Base-by-base conservation (phyloP, 1,284 basidiomycete species). In the Cutaneotrichosporon mucoides region DNA sequence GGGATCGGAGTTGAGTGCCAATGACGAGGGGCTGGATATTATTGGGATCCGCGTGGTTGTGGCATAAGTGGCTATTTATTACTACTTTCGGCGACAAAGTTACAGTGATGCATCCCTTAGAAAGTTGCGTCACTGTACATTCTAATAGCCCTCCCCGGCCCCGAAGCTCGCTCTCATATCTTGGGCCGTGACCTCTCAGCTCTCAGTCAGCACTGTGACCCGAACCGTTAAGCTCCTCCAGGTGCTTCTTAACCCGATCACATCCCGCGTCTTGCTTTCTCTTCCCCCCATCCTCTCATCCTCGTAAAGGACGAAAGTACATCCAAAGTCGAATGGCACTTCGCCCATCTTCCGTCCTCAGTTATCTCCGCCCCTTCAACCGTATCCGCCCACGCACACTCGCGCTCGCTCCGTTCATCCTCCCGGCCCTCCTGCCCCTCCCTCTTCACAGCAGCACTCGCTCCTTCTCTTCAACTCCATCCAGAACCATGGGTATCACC, bases 401-500 rank as follows among this genome's bases (percentile, higher is more conserved):
- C 45, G 37, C 53, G 6, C n/a, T 47, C 37, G 42, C 37, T 7
- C 34, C 53, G 7, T 6, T 41, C 15, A 35, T 13, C 36, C 11
- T 37, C 48, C 34, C 38, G 0, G 8, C 49, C 35, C 42, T 13
- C 48, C 13, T 37, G 48, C 34, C 38, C 24, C 3, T 41, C 43
- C 15, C 16, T 4, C 49, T 47, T 24, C 24, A 24, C 36, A 43
- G 44, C 35, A 40, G 34, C 15, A 8, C 36, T 15, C 57, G 56
- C 59, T 6, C 7, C 9, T 55, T 58, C 51, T 47, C 62, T 6
- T 51, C 48, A 11, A 37, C 52, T 12, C 16, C 49, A 34, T 42
- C 16, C 34, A 53, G 12, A 24, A 62, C 24, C 24, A 24, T 64
- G 57, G 84, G 88, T 66, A 86, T 92, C 63, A 79, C 82, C 36